A percentile compares a stretch with the other conserved stretches of the same genome.
phyloP scores from a whole-genome alignment of 2,329 filamentous ascomycete species.

The Saccharata proteae region DNA sequence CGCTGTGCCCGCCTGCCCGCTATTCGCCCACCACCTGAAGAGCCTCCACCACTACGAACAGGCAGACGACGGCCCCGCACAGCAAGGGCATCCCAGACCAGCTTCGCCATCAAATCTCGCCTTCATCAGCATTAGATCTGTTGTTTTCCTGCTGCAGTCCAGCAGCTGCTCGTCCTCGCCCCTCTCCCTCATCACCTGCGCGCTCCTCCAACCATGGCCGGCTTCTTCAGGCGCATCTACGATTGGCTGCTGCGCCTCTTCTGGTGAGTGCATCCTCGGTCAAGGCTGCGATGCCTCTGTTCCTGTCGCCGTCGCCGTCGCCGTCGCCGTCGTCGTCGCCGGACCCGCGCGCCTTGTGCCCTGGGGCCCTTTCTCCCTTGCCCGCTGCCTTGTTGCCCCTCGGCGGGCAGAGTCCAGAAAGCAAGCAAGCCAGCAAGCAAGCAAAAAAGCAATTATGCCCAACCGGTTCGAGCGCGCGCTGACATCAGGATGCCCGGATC shows the following conservation, averaged over 20 bases:
- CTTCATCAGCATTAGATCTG: neutral
- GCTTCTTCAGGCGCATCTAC: conserved; percentile 87
- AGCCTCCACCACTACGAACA: neutral
- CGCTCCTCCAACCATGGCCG: conserved; percentile 52
- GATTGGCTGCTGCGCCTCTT: conserved; percentile 97
- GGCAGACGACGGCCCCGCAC: neutral
- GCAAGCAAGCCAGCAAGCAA: too few relatives aligned
- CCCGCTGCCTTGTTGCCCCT: neutral
- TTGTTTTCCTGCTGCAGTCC: neutral
- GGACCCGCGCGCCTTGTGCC: conserved; percentile 1
- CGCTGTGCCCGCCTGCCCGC: neutral
- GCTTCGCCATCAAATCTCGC: neutral
- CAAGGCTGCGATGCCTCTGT: conserved; percentile 4
- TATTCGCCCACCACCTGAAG: neutral
- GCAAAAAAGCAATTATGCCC: conserved; percentile 13
- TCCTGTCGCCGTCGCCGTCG: too few relatives aligned
- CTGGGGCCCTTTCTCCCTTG: conserved; percentile 2
- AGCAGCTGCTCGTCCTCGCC: neutral
- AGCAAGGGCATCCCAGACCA: conserved; percentile 1
- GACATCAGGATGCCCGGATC: conserved; percentile 14
- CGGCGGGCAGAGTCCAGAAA: neutral
- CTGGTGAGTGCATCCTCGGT: conserved; percentile 53
- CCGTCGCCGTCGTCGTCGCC: conserved; percentile 4
- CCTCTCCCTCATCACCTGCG: neutral
- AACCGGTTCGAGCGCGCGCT: conserved; percentile 10